These are phyloP conservation scores for Tothia fuscella DNA, from an alignment of 2,329 filamentous ascomycete species.

Conservation along the genomic window DNA sequence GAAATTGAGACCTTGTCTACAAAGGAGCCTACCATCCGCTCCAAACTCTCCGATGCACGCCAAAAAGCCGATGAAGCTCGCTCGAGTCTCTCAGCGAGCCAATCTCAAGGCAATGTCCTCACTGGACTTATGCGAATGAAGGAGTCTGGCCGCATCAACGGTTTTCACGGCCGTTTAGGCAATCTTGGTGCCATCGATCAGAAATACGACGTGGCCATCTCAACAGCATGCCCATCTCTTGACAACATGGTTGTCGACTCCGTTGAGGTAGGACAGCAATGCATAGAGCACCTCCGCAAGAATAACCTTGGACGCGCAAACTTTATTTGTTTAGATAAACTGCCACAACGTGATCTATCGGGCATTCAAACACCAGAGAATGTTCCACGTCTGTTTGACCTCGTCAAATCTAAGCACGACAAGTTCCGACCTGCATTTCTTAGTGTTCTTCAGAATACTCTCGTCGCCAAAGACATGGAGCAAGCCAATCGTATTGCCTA, in stretches of 20 bases:
- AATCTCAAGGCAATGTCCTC: constrained; percentile 86
- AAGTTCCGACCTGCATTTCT: constrained; percentile 87
- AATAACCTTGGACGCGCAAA: constrained; percentile 94
- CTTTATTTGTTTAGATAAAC: constrained; percentile 88
- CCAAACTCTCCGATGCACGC: constrained; percentile 75
- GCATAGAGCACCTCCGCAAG: constrained; percentile 93
- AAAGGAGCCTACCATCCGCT: constrained; percentile 70
- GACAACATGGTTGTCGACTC: constrained; percentile 97
- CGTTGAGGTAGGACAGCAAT: constrained; percentile 92
- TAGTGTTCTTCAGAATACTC: constrained; percentile 85
- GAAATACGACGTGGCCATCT: constrained; percentile 95
- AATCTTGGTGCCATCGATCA: constrained; percentile 89
- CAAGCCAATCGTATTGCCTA: constrained; percentile 97
- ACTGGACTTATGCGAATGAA: constrained; percentile 87
- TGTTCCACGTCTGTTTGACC: constrained; percentile 83
- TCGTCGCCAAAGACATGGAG: constrained; percentile 85
- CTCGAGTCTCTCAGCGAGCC: constrained; percentile 76
- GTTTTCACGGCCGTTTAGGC: constrained; percentile 89
- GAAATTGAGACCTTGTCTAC: constrained; percentile 61
- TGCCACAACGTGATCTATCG: constrained; percentile 66
- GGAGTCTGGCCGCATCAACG: constrained; percentile 91
- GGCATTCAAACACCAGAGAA: constrained; percentile 80
- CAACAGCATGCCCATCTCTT: constrained; percentile 80
- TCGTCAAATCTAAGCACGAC: constrained; percentile 80
- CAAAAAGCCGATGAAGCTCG: constrained; percentile 95